Conservation (phyloP, 371 early-diverging fungal genomes). For the Blakeslea trispora region DNA sequence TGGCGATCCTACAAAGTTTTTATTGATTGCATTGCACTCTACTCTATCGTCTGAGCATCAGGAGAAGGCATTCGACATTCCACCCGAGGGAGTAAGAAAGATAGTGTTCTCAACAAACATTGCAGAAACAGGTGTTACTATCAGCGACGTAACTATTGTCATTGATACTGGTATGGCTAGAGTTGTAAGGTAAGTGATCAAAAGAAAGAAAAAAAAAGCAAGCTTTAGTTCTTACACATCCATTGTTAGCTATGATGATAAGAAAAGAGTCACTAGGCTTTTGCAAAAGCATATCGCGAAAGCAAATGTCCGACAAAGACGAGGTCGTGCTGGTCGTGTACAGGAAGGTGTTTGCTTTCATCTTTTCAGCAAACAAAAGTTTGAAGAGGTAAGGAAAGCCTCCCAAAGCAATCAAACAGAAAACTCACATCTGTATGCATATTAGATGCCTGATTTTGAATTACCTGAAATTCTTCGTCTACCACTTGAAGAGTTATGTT, state of each 20-base stretch:
- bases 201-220: neutral
- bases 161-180: constrained; percentile 94
- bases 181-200: constrained; percentile 56
- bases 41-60: constrained; percentile 73
- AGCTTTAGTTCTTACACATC: neutral
- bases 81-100: constrained; percentile 71
- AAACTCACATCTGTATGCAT: no score
- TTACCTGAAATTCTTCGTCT: constrained; percentile 81
- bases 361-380: constrained; percentile 60
- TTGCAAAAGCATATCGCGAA: constrained; percentile 72
- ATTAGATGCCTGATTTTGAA: constrained; percentile 66
- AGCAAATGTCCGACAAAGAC: constrained; percentile 87
- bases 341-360: constrained; percentile 82
- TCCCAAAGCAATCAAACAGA: no score
- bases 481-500: constrained; percentile 80
- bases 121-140: constrained; percentile 95
- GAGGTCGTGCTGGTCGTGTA: constrained; percentile 94
- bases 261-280: constrained; percentile 67
- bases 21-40: constrained; percentile 82
- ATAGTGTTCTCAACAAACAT: constrained; percentile 93
- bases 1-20: constrained; percentile 44
- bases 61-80: constrained; percentile 64
- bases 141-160: constrained; percentile 92
- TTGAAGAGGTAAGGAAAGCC: constrained; percentile 48
- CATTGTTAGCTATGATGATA: constrained; percentile 60